Evolutionary conservation across 768 basidiomycete genomes (phyloP).

Genomic region (Thelephora ganbajun): DNA sequence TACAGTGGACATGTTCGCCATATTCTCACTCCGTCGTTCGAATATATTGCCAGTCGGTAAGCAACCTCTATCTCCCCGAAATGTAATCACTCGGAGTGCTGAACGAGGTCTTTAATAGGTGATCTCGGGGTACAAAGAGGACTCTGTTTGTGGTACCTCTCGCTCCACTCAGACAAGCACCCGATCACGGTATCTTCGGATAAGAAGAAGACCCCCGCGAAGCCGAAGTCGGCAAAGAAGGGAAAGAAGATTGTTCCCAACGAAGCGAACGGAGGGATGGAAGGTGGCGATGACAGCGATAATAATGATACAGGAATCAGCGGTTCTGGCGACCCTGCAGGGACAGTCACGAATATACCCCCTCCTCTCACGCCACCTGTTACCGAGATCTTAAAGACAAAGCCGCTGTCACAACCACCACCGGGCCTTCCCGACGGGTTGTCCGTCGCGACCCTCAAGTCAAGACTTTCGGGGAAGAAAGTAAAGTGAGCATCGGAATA

Average conservation of each 20-base stretch:
- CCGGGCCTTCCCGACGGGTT: constrained; percentile 46
- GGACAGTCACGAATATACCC: constrained; percentile 21
- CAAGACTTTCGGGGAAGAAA: constrained; percentile 53
- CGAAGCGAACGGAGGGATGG: constrained; percentile 1
- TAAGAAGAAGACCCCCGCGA: constrained; percentile 21
- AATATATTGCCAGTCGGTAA: constrained; percentile 58
- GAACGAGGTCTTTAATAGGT: constrained; percentile 24
- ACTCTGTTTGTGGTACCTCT: constrained; percentile 51
- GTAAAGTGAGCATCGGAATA: constrained; percentile 37
- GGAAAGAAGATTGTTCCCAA: not conserved
- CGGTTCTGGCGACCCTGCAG: constrained; percentile 3
- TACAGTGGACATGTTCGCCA: constrained; percentile 84
- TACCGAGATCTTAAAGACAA: constrained; percentile 34
- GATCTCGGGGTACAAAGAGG: constrained; percentile 80
- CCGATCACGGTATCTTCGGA: constrained; percentile 35
- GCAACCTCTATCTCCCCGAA: constrained; percentile 14
- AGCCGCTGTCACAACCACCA: constrained; percentile 9
- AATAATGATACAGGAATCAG: constrained; percentile 10
- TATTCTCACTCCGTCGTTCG: constrained; percentile 75
- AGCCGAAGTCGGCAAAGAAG: constrained; percentile 3
- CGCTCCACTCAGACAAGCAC: constrained; percentile 41
- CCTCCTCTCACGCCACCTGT: constrained; percentile 58
- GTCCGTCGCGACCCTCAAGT: constrained; percentile 40
- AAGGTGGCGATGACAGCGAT: not conserved
- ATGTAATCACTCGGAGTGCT: not conserved